phyloP scores from a whole-genome alignment of 2,329 filamentous ascomycete species.

The Pseudogymnoascus sp. region DNA sequence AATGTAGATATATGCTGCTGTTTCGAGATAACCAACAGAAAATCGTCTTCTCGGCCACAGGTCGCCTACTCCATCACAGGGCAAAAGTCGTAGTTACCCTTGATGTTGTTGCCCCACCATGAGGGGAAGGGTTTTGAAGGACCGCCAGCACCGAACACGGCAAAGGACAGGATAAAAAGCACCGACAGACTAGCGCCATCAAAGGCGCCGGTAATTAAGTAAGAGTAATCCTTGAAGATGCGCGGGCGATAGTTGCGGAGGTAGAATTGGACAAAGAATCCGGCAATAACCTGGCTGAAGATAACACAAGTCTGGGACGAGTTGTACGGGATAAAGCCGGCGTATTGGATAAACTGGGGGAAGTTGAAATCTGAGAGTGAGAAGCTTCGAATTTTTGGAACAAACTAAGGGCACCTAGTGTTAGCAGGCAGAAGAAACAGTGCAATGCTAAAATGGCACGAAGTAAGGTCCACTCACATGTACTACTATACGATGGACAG shows the following conservation, averaged over 20 bases:
- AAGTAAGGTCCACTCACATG: slow-evolving; percentile 28
- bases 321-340: slow-evolving; percentile 47
- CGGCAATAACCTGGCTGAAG: slow-evolving; percentile 37
- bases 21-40: neutral
- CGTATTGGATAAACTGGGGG: slow-evolving; percentile 45
- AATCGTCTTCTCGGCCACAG: neutral
- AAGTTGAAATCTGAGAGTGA: slow-evolving; percentile 39
- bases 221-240: slow-evolving; percentile 36
- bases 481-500: slow-evolving; percentile 36
- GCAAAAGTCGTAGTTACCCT: slow-evolving; percentile 24
- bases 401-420: slow-evolving; percentile 30
- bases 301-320: slow-evolving; percentile 47
- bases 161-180: slow-evolving; percentile 36
- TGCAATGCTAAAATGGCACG: neutral
- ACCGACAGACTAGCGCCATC: slow-evolving; percentile 34
- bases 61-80: slow-evolving; percentile 12
- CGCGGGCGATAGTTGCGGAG: slow-evolving; percentile 31
- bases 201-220: slow-evolving; percentile 33
- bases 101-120: slow-evolving; percentile 31
- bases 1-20: neutral
- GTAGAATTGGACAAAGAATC: slow-evolving; percentile 35
- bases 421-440: neutral
- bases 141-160: slow-evolving; percentile 37
- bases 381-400: slow-evolving; percentile 38
- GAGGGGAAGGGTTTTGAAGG: slow-evolving; percentile 30